A percentile compares a stretch with the other conserved stretches of the same genome.
Conservation (phyloP, 768 basidiomycete species). For the Collybiopsis confluens region DNA sequence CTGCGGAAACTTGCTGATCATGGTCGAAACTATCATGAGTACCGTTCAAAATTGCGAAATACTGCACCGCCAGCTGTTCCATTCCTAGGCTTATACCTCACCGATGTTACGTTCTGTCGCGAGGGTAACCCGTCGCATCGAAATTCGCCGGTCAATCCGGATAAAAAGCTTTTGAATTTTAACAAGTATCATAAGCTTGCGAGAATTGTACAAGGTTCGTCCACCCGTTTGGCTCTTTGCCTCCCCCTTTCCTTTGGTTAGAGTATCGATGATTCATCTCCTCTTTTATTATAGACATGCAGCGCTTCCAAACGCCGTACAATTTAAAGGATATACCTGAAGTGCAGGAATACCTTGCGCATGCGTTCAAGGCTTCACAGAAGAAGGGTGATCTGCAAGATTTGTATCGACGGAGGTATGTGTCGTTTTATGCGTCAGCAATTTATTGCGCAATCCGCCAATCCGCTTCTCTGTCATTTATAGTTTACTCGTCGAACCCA, state of each 20-base stretch:
- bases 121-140: slow-evolving; percentile 91
- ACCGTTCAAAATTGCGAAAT: slow-evolving; percentile 81
- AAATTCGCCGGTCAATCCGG: slow-evolving; percentile 68
- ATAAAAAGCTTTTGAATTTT: slow-evolving; percentile 87
- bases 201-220: slow-evolving; percentile 73
- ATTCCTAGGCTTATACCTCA: slow-evolving; percentile 88
- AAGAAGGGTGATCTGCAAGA: slow-evolving; percentile 82
- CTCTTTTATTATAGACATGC: slow-evolving; percentile 59
- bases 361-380: slow-evolving; percentile 70
- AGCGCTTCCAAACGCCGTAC: slow-evolving; percentile 86
- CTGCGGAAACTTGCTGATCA: slow-evolving; percentile 89
- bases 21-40: slow-evolving; percentile 85
- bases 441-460: no score
- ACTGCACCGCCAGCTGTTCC: slow-evolving; percentile 92
- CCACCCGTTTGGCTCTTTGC: no score
- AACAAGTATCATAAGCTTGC: slow-evolving; percentile 94
- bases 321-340: slow-evolving; percentile 86
- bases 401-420: slow-evolving; percentile 79
- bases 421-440: no score
- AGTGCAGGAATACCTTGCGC: slow-evolving; percentile 74
- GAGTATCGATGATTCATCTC: not conserved
- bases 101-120: slow-evolving; percentile 91
- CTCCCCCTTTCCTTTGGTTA: not conserved
- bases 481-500: slow-evolving; percentile 81
- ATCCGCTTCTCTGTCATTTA: slow-evolving; percentile 7